Percentiles rank a stretch among this genome's conserved stretches.
Conservation (phyloP, 1,284 basidiomycete genomes). For the Ceratobasidium sp. region DNA sequence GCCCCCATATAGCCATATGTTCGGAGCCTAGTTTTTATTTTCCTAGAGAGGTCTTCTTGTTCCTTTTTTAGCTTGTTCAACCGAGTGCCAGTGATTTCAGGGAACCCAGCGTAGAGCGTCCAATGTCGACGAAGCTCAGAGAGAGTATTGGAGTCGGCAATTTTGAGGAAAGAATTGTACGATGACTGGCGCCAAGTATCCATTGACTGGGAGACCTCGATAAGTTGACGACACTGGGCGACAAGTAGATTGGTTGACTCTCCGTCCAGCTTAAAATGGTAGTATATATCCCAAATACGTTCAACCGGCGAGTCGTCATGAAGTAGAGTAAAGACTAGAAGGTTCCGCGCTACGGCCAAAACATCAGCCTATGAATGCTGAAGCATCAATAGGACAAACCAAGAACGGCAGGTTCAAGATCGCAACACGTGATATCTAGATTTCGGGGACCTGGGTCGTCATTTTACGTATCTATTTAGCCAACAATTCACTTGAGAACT, state of each 20-base stretch:
- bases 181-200: slow-evolving; percentile 59
- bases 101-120: slow-evolving; percentile 54
- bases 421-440: slow-evolving; percentile 70
- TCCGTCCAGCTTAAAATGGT: slow-evolving; percentile 64
- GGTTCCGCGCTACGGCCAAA: slow-evolving; percentile 57
- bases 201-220: slow-evolving; percentile 54
- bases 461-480: not conserved
- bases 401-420: slow-evolving; percentile 58
- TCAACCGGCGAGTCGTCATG: slow-evolving; percentile 52
- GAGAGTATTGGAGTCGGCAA: slow-evolving; percentile 58
- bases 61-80: slow-evolving; percentile 1
- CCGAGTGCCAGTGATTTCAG: slow-evolving; percentile 42
- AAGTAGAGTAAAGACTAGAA: slow-evolving; percentile 54
- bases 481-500: not conserved
- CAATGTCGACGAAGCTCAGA: slow-evolving; percentile 59
- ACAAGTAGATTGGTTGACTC: slow-evolving; percentile 57
- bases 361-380: too few species aligned
- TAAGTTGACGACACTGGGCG: slow-evolving; percentile 61
- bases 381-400: not conserved
- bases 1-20: slow-evolving; percentile 25
- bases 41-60: slow-evolving; percentile 44
- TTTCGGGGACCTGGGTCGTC: slow-evolving; percentile 54
- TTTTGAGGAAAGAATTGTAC: slow-evolving; percentile 57
- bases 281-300: slow-evolving; percentile 67
- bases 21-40: slow-evolving; percentile 1